These are phyloP conservation scores for Phialophora macrospora DNA, from an alignment of 2,329 filamentous ascomycete genomes.

Conservation along the genomic window DNA sequence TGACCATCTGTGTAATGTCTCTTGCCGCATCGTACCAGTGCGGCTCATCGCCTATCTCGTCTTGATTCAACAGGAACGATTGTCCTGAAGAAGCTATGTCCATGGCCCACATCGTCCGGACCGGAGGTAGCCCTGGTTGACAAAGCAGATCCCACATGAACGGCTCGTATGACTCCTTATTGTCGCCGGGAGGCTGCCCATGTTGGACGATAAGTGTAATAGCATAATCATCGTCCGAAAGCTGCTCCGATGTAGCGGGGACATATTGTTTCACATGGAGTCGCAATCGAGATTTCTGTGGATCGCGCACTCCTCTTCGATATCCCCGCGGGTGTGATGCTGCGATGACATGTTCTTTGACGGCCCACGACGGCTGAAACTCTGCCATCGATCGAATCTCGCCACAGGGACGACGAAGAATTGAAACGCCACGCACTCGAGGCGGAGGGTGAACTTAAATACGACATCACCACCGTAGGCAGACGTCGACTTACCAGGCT, in stretches of 20 bases:
- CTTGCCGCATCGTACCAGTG: conserved; percentile 23
- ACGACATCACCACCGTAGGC: neutral
- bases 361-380: conserved; percentile 5
- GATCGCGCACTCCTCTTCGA: conserved; percentile 24
- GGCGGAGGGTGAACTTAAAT: neutral
- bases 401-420: neutral
- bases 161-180: conserved; percentile 26
- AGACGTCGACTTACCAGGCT: neutral
- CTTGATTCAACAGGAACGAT: conserved; percentile 22
- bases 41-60: conserved; percentile 22
- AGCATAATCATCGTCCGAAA: conserved; percentile 5
- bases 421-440: neutral
- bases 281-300: conserved; percentile 18
- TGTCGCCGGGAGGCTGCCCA: conserved; percentile 17
- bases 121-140: conserved; percentile 13
- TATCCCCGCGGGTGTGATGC: conserved; percentile 22
- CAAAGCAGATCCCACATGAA: conserved; percentile 18
- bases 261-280: conserved; percentile 27
- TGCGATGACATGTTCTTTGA: conserved; percentile 22
- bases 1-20: conserved; percentile 21
- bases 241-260: neutral
- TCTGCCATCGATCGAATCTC: neutral
- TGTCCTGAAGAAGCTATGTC: conserved; percentile 21
- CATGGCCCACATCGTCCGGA: conserved; percentile 20
- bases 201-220: conserved; percentile 20